Conservation (phyloP, 2,329 filamentous ascomycete species). For the Escovopsis weberi region DNA sequence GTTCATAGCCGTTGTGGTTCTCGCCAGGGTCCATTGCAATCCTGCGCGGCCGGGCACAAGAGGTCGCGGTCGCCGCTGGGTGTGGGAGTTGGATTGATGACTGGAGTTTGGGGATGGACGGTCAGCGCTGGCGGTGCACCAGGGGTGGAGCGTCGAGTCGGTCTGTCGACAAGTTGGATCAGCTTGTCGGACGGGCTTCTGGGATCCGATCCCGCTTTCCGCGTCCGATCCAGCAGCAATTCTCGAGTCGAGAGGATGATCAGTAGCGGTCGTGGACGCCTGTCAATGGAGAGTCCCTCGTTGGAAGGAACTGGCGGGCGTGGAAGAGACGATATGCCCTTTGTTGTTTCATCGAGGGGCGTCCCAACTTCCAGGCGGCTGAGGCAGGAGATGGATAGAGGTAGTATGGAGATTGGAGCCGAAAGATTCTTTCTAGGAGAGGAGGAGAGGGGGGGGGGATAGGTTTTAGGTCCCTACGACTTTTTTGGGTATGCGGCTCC, state of each 20-base stretch:
- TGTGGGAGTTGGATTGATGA: not conserved
- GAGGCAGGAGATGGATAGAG: conserved; percentile 6
- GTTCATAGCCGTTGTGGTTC: conserved; percentile 13
- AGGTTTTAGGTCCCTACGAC: not conserved
- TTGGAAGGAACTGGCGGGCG: conserved; percentile 5
- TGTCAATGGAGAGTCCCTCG: not conserved
- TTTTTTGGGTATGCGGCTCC: not conserved
- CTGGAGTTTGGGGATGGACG: not conserved
- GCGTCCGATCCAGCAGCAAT: not conserved
- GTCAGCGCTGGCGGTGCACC: not conserved
- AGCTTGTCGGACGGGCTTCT: conserved; percentile 1
- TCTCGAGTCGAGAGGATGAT: conserved; percentile 1
- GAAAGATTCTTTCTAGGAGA: too few species aligned
- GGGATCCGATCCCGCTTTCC: conserved; percentile 5
- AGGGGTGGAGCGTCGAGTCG: not conserved
- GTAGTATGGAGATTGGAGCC: too few species aligned
- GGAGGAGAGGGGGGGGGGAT: too few species aligned
- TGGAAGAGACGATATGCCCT: conserved; percentile 7
- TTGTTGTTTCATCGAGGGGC: conserved; percentile 14
- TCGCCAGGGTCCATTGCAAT: conserved; percentile 16
- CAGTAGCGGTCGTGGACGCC: conserved; percentile 1
- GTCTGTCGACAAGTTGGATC: not conserved
- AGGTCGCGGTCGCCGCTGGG: not conserved
- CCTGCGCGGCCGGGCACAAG: not conserved
- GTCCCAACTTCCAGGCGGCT: conserved; percentile 1